phyloP scores from a whole-genome alignment of 352 stramenopile genomes.

The Phytophthora podocarpi region DNA sequence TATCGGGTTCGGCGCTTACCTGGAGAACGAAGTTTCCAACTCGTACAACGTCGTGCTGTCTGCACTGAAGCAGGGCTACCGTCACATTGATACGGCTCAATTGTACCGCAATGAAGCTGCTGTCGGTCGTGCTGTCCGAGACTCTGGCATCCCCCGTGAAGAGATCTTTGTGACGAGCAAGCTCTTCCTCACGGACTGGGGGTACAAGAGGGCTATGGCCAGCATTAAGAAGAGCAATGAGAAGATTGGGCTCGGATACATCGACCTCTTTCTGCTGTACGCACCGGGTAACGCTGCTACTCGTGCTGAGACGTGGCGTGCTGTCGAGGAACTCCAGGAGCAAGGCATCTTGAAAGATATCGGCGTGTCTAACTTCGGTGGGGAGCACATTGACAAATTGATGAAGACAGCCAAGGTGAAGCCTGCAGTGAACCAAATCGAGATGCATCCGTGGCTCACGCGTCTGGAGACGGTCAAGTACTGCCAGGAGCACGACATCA shows the following conservation, averaged over 20 bases:
- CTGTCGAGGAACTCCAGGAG: constrained; percentile 55
- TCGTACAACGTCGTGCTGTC: constrained; percentile 61
- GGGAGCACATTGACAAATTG: constrained; percentile 84
- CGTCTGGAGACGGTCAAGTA: constrained; percentile 68
- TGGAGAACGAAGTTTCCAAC: constrained; percentile 50
- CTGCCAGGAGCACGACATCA: constrained; percentile 51
- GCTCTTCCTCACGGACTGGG: constrained; percentile 62
- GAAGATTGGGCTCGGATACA: constrained; percentile 78
- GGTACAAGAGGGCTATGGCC: constrained; percentile 69
- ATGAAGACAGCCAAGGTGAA: constrained; percentile 61
- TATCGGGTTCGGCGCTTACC: constrained; percentile 63
- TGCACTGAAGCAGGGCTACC: constrained; percentile 78
- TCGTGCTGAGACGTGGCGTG: constrained; percentile 55
- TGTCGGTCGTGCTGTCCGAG: constrained; percentile 70
- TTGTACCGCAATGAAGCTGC: constrained; percentile 88
- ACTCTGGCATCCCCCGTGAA: constrained; percentile 73
- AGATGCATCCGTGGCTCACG: constrained; percentile 78
- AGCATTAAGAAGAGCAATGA: constrained; percentile 56
- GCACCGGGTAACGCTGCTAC: constrained; percentile 52
- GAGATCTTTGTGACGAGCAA: constrained; percentile 90
- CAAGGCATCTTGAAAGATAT: constrained; percentile 78
- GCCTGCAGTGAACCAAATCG: constrained; percentile 86
- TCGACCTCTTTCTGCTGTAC: constrained; percentile 86
- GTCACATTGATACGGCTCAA: constrained; percentile 91
- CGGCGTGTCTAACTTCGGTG: constrained; percentile 91